These are phyloP conservation scores for Geotrichum fermentans DNA, from an alignment of 1,139 yeast genomes.

Conservation along the genomic window DNA sequence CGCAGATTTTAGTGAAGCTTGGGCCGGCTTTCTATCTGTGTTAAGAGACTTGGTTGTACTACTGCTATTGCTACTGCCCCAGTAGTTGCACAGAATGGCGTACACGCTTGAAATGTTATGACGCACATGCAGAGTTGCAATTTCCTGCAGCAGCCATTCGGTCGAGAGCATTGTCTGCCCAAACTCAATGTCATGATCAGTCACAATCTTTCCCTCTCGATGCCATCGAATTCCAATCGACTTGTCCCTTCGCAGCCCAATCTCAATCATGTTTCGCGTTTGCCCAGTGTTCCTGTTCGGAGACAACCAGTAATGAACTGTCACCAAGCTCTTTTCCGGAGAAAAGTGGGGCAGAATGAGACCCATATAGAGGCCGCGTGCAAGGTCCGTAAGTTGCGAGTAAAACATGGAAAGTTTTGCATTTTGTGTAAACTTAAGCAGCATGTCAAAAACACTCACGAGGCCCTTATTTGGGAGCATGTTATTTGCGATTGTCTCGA, in stretches of 20 bases:
- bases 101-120: constrained; percentile 30
- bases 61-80: constrained; percentile 16
- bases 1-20: constrained; percentile 6
- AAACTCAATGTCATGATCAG: constrained; percentile 27
- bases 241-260: constrained; percentile 55
- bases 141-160: constrained; percentile 30
- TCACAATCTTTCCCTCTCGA: constrained; percentile 48
- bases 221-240: constrained; percentile 59
- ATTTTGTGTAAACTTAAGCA: constrained; percentile 67
- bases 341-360: constrained; percentile 62
- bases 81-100: constrained; percentile 20
- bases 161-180: constrained; percentile 30
- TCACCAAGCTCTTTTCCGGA: constrained; percentile 56
- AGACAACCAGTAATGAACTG: constrained; percentile 65
- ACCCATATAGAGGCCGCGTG: constrained; percentile 60
- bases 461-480: constrained; percentile 52
- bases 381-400: constrained; percentile 54
- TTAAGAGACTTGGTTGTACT: constrained; percentile 9
- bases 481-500: constrained; percentile 57
- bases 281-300: constrained; percentile 21
- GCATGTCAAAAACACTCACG: constrained; percentile 56
- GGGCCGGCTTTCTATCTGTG: neutral
- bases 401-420: constrained; percentile 69
- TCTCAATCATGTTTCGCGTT: constrained; percentile 53
- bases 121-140: constrained; percentile 32